Percentiles rank a stretch among this genome's conserved stretches.
Conservation (phyloP, 1,284 basidiomycete species). For the Hypsizygus ulmarius region DNA sequence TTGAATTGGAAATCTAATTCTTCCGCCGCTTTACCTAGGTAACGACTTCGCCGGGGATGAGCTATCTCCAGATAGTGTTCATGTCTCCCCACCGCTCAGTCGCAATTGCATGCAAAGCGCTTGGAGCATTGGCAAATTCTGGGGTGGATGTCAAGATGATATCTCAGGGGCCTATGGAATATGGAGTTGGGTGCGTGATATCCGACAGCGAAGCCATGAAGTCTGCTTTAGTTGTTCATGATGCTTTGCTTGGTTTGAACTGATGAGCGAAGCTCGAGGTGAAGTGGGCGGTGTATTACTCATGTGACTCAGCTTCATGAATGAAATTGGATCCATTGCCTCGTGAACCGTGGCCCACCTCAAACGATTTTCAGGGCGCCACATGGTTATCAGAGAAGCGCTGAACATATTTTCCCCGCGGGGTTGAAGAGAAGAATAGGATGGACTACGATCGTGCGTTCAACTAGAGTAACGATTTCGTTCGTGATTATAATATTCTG, state of each 20-base stretch:
- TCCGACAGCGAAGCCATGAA: neutral
- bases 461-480: neutral
- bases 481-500: neutral
- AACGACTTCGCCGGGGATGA: conserved; percentile 1
- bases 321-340: too few species aligned
- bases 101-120: neutral
- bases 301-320: too few species aligned
- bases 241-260: neutral
- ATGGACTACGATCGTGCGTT: neutral
- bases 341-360: too few species aligned
- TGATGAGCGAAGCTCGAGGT: neutral
- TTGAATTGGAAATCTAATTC: neutral
- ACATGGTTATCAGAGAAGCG: too few species aligned
- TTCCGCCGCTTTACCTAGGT: neutral
- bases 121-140: neutral
- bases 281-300: too few species aligned
- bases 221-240: neutral
- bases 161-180: conserved; percentile 1
- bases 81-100: too few species aligned
- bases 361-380: too few species aligned
- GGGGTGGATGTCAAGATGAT: neutral
- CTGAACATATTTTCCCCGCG: too few species aligned
- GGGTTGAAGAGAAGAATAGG: neutral
- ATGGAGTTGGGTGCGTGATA: neutral
- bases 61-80: conserved; percentile 5